These are phyloP conservation scores for Theobroma cacao DNA, from an alignment of 345 rosid genomes.

Conservation along the genomic window DNA sequence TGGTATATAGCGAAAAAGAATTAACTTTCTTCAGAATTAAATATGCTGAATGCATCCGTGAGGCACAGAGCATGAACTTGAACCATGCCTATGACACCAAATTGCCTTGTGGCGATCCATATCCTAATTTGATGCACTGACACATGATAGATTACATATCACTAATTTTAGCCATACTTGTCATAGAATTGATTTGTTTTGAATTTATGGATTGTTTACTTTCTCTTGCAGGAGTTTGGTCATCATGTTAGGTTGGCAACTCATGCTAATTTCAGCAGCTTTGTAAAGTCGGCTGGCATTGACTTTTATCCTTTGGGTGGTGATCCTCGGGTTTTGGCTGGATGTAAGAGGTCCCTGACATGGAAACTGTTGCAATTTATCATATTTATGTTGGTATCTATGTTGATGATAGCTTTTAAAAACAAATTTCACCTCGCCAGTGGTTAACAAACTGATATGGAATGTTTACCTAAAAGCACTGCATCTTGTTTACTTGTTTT, in stretches of 20 bases:
- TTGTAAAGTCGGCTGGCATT: slow-evolving; percentile 81
- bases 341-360: slow-evolving; percentile 62
- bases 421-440: neutral
- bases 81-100: neutral
- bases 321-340: slow-evolving; percentile 94
- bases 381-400: neutral
- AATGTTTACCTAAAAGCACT: neutral
- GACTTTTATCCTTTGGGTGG: slow-evolving; percentile 95
- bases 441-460: neutral
- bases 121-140: neutral
- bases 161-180: neutral
- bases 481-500: slow-evolving; percentile 1
- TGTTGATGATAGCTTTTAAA: neutral
- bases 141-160: neutral
- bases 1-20: neutral
- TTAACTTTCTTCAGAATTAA: slow-evolving; percentile 2
- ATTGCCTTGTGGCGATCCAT: neutral
- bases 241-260: slow-evolving; percentile 96
- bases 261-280: slow-evolving; percentile 77
- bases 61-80: neutral
- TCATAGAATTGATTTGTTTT: neutral
- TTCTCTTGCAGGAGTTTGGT: slow-evolving; percentile 72
- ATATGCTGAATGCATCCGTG: neutral
- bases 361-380: slow-evolving; percentile 13
- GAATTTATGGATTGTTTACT: slow-evolving; percentile 8